A percentile compares a stretch with the other conserved stretches of the same genome.
Conservation (phyloP, 139 green algal species). For the Microglena sp. region DNA sequence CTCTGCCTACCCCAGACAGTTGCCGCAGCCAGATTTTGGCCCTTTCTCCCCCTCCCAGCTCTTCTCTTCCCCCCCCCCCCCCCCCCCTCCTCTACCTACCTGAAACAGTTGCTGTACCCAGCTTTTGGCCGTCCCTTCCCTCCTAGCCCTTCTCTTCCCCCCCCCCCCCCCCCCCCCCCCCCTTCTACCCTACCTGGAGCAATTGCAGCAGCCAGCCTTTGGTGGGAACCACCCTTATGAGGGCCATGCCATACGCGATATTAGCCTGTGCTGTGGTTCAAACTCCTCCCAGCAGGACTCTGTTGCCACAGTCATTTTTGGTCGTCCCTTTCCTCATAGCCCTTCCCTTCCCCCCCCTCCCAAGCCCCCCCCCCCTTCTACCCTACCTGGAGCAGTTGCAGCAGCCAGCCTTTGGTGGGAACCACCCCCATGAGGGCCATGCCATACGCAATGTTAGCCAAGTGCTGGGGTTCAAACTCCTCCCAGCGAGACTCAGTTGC, state of each 20-base stretch:
- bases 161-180: too few species aligned
- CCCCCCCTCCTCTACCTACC: too few species aligned
- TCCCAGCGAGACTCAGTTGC: conserved; percentile 1
- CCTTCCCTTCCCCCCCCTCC: too few species aligned
- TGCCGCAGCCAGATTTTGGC: too few species aligned
- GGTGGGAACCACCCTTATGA: conserved; percentile 8
- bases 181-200: background rate
- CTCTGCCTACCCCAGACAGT: too few species aligned
- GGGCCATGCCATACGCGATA: background rate
- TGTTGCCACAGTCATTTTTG: background rate
- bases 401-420: conserved; percentile 10
- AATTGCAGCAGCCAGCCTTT: conserved; percentile 12
- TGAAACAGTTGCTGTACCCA: too few species aligned
- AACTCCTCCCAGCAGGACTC: background rate
- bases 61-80: too few species aligned
- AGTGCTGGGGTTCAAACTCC: conserved; percentile 18
- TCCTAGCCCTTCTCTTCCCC: background rate
- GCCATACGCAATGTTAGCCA: conserved; percentile 22
- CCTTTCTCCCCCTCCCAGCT: too few species aligned
- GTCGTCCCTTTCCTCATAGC: background rate
- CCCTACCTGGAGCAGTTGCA: background rate
- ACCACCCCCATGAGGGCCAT: conserved; percentile 13
- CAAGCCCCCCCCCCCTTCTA: too few species aligned
- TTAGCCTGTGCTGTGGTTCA: background rate
- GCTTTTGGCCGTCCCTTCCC: background rate